Conservation (phyloP, 2,329 filamentous ascomycete genomes). For the Alternaria gansuensis region DNA sequence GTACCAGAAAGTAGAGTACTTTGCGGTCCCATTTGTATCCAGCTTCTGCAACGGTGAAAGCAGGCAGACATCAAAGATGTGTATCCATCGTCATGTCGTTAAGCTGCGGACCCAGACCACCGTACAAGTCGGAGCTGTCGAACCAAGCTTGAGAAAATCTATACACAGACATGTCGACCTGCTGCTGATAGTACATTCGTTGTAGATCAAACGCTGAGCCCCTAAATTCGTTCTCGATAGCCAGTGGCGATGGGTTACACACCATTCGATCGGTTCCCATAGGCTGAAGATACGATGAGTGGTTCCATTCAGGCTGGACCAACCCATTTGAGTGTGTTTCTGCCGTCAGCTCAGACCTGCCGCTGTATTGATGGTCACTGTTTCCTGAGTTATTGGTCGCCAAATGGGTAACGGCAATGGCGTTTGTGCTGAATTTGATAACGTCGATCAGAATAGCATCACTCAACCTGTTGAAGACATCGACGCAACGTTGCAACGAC, state of each 20-base stretch:
- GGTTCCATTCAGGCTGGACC: neutral
- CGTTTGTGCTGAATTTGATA: neutral
- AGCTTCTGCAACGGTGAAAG: neutral
- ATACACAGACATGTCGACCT: constrained; percentile 5
- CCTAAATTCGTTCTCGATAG: neutral
- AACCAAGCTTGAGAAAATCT: constrained; percentile 3
- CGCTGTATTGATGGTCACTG: neutral
- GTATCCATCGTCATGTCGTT: constrained; percentile 1
- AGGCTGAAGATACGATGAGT: neutral
- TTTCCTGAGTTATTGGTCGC: neutral
- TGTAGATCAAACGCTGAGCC: neutral
- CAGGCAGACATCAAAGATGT: neutral
- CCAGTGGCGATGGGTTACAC: neutral
- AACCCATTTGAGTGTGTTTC: neutral
- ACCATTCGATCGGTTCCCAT: neutral
- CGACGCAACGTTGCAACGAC: neutral
- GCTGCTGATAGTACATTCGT: constrained; percentile 3
- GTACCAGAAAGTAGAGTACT: too few species aligned
- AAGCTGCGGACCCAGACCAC: neutral
- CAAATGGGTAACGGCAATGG: neutral
- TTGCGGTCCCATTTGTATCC: neutral
- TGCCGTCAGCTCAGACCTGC: neutral
- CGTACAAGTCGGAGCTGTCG: neutral
- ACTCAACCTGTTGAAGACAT: constrained; percentile 2
- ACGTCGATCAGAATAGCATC: neutral